phyloP scores from a whole-genome alignment of 1,284 basidiomycete genomes.

The Moesziomyces globuligerus region DNA sequence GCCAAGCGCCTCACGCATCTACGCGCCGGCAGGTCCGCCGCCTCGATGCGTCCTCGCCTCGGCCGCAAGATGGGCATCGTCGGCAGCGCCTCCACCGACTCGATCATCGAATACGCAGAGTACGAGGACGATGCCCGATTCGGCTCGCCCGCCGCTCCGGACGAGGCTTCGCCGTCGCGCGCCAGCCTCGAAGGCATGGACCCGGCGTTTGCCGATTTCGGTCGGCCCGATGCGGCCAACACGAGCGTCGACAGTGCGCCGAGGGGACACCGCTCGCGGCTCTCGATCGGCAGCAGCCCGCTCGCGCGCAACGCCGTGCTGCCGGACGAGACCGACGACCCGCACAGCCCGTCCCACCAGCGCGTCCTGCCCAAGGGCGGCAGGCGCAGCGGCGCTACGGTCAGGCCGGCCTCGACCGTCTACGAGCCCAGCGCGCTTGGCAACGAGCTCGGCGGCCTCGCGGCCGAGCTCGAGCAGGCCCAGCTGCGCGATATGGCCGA shows the following conservation, averaged over 20 bases:
- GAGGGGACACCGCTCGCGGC: conserved; percentile 35
- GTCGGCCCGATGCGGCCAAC: conserved; percentile 29
- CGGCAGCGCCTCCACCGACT: conserved; percentile 47
- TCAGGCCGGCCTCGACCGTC: conserved; percentile 37
- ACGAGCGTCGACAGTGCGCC: conserved; percentile 29
- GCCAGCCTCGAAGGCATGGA: conserved; percentile 57
- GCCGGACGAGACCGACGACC: conserved; percentile 25
- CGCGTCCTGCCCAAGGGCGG: conserved; percentile 29
- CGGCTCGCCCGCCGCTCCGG: conserved; percentile 30
- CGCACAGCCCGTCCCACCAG: conserved; percentile 19
- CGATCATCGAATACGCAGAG: conserved; percentile 44
- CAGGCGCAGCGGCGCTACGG: conserved; percentile 35
- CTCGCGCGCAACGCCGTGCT: conserved; percentile 35
- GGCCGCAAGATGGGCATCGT: conserved; percentile 39
- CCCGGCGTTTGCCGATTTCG: conserved; percentile 52
- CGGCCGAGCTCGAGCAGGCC: conserved; percentile 21
- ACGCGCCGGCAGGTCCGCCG: conserved; percentile 29
- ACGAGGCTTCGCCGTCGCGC: conserved; percentile 43
- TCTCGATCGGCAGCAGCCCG: conserved; percentile 50
- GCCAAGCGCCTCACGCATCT: conserved; percentile 24
- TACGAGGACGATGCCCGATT: conserved; percentile 34
- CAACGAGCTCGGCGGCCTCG: conserved; percentile 49
- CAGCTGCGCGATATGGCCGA: conserved; percentile 29
- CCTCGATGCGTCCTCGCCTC: conserved; percentile 25
- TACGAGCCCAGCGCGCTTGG: conserved; percentile 51